These are phyloP conservation scores for Lasiosphaeria hispida DNA, from an alignment of 495 filamentous ascomycete genomes.

Conservation along the genomic window DNA sequence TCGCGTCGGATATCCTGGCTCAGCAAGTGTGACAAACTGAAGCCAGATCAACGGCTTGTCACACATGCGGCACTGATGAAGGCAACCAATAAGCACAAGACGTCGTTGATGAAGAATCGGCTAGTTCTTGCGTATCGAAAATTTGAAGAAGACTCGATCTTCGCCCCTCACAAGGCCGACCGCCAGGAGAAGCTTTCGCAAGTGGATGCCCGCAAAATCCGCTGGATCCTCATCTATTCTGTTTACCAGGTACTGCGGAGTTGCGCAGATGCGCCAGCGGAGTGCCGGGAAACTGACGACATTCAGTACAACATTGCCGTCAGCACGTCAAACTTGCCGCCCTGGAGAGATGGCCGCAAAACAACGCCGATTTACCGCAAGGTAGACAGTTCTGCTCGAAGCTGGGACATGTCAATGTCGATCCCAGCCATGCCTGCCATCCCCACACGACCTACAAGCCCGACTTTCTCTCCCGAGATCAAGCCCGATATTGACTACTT, in stretches of 20 bases:
- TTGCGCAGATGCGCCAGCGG: conserved; percentile 37
- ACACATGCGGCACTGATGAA: conserved; percentile 37
- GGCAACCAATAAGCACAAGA: conserved; percentile 39
- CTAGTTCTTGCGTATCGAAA: conserved; percentile 46
- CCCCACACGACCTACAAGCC: not conserved
- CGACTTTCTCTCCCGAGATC: conserved; percentile 23
- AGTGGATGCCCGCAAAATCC: conserved; percentile 60
- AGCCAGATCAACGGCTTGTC: conserved; percentile 34
- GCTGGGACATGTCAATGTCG: conserved; percentile 7
- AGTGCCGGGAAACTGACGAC: conserved; percentile 33
- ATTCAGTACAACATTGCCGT: conserved; percentile 45
- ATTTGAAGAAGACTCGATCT: conserved; percentile 46
- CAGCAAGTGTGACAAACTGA: conserved; percentile 29
- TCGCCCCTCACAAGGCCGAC: conserved; percentile 36
- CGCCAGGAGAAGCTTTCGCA: conserved; percentile 41
- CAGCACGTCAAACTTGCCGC: conserved; percentile 37
- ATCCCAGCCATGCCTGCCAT: not conserved
- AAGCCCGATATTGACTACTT: conserved; percentile 46
- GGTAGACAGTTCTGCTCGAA: conserved; percentile 17
- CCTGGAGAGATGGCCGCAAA: conserved; percentile 36
- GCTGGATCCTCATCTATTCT: conserved; percentile 72
- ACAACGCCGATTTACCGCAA: conserved; percentile 16
- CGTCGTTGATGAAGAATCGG: conserved; percentile 31
- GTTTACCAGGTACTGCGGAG: conserved; percentile 63
- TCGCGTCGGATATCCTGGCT: conserved; percentile 32